Evolutionary conservation across 2,329 filamentous ascomycete species (phyloP).

Genomic region (Neonectria ditissima): DNA sequence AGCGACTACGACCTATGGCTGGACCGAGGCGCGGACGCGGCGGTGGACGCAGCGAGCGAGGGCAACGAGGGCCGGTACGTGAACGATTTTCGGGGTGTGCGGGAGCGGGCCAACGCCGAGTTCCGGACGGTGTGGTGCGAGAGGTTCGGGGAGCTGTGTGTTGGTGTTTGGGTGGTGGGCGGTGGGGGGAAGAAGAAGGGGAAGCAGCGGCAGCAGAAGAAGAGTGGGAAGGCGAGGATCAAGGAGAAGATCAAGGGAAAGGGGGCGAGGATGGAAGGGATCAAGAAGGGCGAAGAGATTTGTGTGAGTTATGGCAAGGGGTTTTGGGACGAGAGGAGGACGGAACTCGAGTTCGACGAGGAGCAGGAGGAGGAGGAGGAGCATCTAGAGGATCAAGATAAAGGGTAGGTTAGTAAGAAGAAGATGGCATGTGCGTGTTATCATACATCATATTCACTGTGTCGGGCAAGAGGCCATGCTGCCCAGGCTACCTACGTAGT

Average conservation of each 20-base stretch:
- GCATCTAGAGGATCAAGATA: neutral
- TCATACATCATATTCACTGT: neutral
- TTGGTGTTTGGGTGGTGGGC: constrained; percentile 68
- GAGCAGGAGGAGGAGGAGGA: neutral
- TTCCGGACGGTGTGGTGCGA: constrained; percentile 70
- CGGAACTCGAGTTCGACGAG: constrained; percentile 23
- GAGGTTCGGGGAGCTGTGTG: constrained; percentile 62
- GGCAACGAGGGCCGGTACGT: constrained; percentile 76
- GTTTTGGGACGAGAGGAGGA: constrained; percentile 66
- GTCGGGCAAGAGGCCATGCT: neutral
- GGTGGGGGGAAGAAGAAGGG: constrained; percentile 34
- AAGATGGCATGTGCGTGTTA: too few relatives aligned
- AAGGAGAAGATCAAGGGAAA: constrained; percentile 45
- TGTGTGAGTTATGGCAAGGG: constrained; percentile 76
- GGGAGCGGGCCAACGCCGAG: constrained; percentile 66
- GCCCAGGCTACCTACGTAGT: neutral
- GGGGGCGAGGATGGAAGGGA: constrained; percentile 51
- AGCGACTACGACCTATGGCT: constrained; percentile 74
- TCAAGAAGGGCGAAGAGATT: constrained; percentile 72
- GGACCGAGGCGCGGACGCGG: constrained; percentile 66
- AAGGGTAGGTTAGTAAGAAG: too few relatives aligned
- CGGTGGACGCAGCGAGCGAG: constrained; percentile 67
- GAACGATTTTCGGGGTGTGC: constrained; percentile 74
- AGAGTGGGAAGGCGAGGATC: constrained; percentile 42
- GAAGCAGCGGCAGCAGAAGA: constrained; percentile 1